phyloP scores from a whole-genome alignment of 495 filamentous ascomycete genomes.

The Aspergillus bridgeri region DNA sequence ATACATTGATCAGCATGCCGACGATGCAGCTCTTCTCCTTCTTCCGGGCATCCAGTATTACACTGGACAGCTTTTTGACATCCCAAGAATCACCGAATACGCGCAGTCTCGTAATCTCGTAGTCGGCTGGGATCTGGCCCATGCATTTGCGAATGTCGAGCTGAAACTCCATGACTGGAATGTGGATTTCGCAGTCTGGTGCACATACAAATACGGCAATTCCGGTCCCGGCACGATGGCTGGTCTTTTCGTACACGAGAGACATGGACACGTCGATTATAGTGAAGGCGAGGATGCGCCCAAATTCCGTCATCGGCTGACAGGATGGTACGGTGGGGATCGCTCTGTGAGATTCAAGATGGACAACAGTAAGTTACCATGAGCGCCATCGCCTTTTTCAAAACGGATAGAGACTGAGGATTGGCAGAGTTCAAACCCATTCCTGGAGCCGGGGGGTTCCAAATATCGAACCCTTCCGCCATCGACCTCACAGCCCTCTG shows the following conservation, averaged over 20 bases:
- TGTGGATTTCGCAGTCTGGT: slow-evolving; percentile 94
- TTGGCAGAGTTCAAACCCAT: slow-evolving; percentile 67
- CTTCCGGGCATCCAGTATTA: slow-evolving; percentile 95
- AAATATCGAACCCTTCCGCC: slow-evolving; percentile 58
- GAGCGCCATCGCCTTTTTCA: not conserved
- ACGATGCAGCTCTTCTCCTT: slow-evolving; percentile 72
- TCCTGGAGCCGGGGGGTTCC: slow-evolving; percentile 59
- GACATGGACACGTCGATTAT: slow-evolving; percentile 57
- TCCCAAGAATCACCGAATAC: slow-evolving; percentile 75
- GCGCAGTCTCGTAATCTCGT: slow-evolving; percentile 72
- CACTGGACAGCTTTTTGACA: slow-evolving; percentile 86
- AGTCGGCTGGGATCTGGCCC: slow-evolving; percentile 92
- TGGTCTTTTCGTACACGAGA: slow-evolving; percentile 81
- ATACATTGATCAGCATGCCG: slow-evolving; percentile 70
- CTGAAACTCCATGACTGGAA: slow-evolving; percentile 86
- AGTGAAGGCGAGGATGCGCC: slow-evolving; percentile 39
- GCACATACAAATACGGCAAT: slow-evolving; percentile 96
- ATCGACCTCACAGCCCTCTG: slow-evolving; percentile 61
- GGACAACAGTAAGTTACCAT: slow-evolving; percentile 53
- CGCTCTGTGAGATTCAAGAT: slow-evolving; percentile 74
- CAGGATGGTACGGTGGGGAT: slow-evolving; percentile 89
- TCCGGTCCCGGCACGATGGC: slow-evolving; percentile 82
- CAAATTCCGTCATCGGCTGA: slow-evolving; percentile 57
- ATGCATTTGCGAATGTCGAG: slow-evolving; percentile 88
- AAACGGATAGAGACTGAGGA: slow-evolving; percentile 11